Base-by-base conservation (phyloP, 192 early-diverging fungal species). In the Coemansia sp. region DNA sequence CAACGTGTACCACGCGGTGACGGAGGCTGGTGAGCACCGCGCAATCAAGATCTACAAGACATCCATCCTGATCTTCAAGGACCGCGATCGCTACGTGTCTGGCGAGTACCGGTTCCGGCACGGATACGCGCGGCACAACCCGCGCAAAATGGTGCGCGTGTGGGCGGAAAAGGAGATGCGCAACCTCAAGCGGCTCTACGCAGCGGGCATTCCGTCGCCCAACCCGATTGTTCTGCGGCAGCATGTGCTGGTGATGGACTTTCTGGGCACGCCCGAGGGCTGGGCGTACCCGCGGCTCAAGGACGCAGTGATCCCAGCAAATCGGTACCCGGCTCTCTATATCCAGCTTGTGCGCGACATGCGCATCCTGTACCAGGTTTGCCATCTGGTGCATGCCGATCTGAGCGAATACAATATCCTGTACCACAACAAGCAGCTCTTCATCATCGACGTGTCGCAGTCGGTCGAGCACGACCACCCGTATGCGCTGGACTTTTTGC, bases 91-190 rank as follows among this genome's bases (percentile, higher is more conserved):
- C 14, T 98, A 98, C 61, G 94, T 98, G 24, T 81, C 87, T 0
- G 96, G 94, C 52, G 96, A 98, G 67, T 90, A 85, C 63, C 83
- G 96, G 41, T 98, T 97, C 81, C 77, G 92, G 13, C 87, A 95
- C 68, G 96, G 95, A 17, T 98, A 98, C 65, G 85, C 80, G 50
- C 88, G 89, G 55, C 85, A 85, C 64, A 97, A 98, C 60, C 93
- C 95, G 22, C 80, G 94, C 50, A 98, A 98, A 77, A 98, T 98
- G 95, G 94, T 98, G 48, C 88, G 92, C 67, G 67, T 93, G 29
- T 98, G 95, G 95, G 95, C 95, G 0, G 95, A 98, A 60, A 98
- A 98, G 75, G 94, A 98, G 67, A 95, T 98, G 94, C 81, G 95
- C 50, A 98, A 98, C 58, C 76, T 98, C 70, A 94, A 94, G 59